Percentiles rank a stretch among this genome's conserved stretches.
Conservation (phyloP, 2,329 filamentous ascomycete species). For the Ophidiomyces ophidiicola region DNA sequence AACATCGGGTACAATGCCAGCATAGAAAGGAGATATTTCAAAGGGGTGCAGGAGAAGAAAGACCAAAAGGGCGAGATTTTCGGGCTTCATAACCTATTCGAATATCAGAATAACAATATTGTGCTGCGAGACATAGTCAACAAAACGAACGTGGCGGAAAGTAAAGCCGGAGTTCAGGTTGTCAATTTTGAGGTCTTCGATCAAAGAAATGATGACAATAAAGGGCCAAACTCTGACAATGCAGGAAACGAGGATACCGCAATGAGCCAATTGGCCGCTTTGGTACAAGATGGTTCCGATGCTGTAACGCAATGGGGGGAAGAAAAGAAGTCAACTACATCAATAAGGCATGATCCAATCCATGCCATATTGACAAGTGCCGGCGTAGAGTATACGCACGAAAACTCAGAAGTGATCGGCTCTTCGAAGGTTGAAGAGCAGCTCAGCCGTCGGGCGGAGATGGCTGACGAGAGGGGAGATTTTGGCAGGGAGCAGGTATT, state of each 20-base stretch:
- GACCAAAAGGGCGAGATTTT: constrained; percentile 88
- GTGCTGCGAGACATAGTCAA: constrained; percentile 92
- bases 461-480: constrained; percentile 22
- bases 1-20: constrained; percentile 95
- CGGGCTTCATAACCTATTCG: constrained; percentile 74
- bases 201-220: constrained; percentile 44
- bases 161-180: constrained; percentile 69
- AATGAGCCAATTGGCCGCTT: constrained; percentile 58
- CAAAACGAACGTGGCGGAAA: constrained; percentile 94
- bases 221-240: constrained; percentile 20
- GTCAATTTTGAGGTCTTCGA: constrained; percentile 62
- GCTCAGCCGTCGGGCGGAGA: constrained; percentile 62
- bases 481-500: constrained; percentile 29
- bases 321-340: constrained; percentile 24
- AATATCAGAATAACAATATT: constrained; percentile 64
- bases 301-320: constrained; percentile 32
- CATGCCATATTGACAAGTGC: constrained; percentile 79
- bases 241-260: constrained; percentile 50
- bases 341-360: constrained; percentile 54
- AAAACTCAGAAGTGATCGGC: constrained; percentile 90
- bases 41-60: constrained; percentile 74
- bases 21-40: constrained; percentile 86
- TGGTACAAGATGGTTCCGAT: constrained; percentile 35
- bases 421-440: constrained; percentile 82
- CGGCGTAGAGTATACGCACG: constrained; percentile 89